Base-by-base conservation (phyloP, 306 rosid genomes). In the Acacia confusa region DNA sequence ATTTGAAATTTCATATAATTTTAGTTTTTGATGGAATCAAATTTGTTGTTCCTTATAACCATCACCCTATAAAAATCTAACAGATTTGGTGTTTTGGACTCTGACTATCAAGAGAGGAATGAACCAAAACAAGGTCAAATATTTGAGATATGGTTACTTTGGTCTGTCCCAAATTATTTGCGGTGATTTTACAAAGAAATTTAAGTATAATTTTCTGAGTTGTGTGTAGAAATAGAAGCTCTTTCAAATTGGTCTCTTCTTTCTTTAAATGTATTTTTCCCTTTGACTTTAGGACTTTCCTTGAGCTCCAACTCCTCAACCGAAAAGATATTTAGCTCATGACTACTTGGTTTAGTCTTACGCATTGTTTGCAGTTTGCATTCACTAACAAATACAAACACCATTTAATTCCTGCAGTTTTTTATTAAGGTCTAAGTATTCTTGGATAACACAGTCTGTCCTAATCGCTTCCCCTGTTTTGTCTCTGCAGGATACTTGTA, bases 401-500 rank as follows among this genome's bases (percentile, higher is more conserved):
- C 52, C 24, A 15, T 69, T 74, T 60, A 34, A 19, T 79, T 57
- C 82, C 57, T 34, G 79, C 27, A 19, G 72, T 48, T 24, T 60
- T 70, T 70, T 30, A 67, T 30, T 16, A 13, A 32, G 47, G 74
- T 80, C 32, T 47, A 30, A 22, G 6, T 16, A 34, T n/a, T 66
- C 13, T 64, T 22, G 69, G 57, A 45, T 15, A 25, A 30, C 44
- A 36, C 16, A 22, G 48, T 52, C 58, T 74, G 64, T 74, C 63
- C 65, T 80, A 74, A 79, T 82, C 74, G 44, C 41, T 79, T 73
- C 55, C 6, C 50, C 68, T 79, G 50, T 88, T 66, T 82, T 77
- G 50, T 82, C 72, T 84, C 77, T 88, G 85, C 90, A 88, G 92
- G 88, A 80, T 86, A 84, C 82, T 77, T 78, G 81, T 78, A 79